phyloP scores from a whole-genome alignment of 1,284 basidiomycete genomes.

The Cerioporus squamosus region DNA sequence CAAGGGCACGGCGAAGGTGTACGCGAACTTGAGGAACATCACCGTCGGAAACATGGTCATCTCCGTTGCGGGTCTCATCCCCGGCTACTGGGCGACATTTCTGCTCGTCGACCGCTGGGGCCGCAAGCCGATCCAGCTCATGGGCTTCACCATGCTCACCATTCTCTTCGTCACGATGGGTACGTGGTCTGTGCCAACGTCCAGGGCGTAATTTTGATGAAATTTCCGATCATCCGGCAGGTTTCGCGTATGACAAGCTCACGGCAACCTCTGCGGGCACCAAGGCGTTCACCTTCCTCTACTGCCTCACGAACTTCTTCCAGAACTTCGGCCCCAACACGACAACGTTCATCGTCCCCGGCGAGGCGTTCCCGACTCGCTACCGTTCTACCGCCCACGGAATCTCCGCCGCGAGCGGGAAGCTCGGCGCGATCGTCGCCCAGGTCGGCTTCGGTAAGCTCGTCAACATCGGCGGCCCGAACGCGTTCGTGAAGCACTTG shows the following conservation, averaged over 20 bases:
- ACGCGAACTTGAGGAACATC: constrained; percentile 29
- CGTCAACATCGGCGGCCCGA: constrained; percentile 52
- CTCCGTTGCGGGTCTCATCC: constrained; percentile 33
- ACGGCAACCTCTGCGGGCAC: constrained; percentile 40
- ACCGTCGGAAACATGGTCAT: constrained; percentile 34
- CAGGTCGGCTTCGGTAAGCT: constrained; percentile 60
- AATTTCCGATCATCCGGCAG: constrained; percentile 33
- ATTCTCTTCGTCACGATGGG: constrained; percentile 55
- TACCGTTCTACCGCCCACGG: constrained; percentile 77
- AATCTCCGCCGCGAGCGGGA: constrained; percentile 71
- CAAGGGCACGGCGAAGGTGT: constrained; percentile 53
- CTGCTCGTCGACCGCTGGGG: constrained; percentile 34
- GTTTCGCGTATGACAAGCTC: constrained; percentile 62
- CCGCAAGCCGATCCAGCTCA: constrained; percentile 33
- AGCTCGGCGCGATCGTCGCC: constrained; percentile 70
- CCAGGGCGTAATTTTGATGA: too few species aligned
- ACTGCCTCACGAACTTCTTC: constrained; percentile 63
- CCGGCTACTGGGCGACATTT: constrained; percentile 34
- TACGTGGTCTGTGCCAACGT: constrained; percentile 54
- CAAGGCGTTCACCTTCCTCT: constrained; percentile 64
- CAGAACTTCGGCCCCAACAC: constrained; percentile 73
- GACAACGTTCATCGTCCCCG: constrained; percentile 75
- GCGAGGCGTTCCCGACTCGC: constrained; percentile 76
- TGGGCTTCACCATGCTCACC: constrained; percentile 60
- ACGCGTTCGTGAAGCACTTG: constrained; percentile 43